Percentiles rank a stretch among this genome's conserved stretches.
phyloP scores from a whole-genome alignment of 2,329 filamentous ascomycete species.

The Ambrosiella cleistominuta region DNA sequence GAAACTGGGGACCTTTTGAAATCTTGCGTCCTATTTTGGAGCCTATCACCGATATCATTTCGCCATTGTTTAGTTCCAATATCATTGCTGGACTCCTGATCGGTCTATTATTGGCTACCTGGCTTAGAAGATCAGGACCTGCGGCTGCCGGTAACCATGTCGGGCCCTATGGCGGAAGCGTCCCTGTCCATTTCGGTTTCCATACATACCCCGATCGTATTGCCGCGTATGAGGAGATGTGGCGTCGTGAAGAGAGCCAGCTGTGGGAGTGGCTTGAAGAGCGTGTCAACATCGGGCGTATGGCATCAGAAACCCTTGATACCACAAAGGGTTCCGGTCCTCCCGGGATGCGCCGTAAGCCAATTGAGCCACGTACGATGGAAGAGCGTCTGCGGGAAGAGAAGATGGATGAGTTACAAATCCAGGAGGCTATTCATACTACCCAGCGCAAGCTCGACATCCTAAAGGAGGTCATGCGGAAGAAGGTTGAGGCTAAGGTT shows the following conservation, averaged over 20 bases:
- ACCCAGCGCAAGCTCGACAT: conserved; percentile 71
- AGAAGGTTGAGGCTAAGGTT: conserved; percentile 25
- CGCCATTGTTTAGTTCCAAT: conserved; percentile 57
- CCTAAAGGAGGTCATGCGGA: conserved; percentile 55
- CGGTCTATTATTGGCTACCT: conserved; percentile 54
- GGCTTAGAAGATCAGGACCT: conserved; percentile 30
- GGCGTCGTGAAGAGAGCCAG: conserved; percentile 71
- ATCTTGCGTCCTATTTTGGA: conserved; percentile 53
- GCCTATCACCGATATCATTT: conserved; percentile 51
- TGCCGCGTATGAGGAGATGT: conserved; percentile 83
- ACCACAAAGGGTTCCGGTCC: neutral
- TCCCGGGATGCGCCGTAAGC: conserved; percentile 23
- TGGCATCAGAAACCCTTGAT: conserved; percentile 20
- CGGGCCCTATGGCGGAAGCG: conserved; percentile 22
- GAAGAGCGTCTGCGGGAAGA: conserved; percentile 42
- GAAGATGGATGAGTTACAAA: conserved; percentile 52
- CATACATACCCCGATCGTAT: conserved; percentile 44
- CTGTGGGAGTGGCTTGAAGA: conserved; percentile 91
- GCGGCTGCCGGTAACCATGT: neutral
- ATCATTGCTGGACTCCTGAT: conserved; percentile 59
- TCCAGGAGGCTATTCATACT: conserved; percentile 64
- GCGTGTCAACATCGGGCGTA: conserved; percentile 53
- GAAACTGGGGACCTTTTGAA: conserved; percentile 66
- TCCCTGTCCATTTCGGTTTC: conserved; percentile 21
- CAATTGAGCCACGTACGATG: conserved; percentile 35